Percentiles rank a stretch among this genome's conserved stretches.
These are phyloP conservation scores for Rhizopus arrhizus DNA, from an alignment of 371 early-diverging fungal genomes.

Conservation along the genomic window DNA sequence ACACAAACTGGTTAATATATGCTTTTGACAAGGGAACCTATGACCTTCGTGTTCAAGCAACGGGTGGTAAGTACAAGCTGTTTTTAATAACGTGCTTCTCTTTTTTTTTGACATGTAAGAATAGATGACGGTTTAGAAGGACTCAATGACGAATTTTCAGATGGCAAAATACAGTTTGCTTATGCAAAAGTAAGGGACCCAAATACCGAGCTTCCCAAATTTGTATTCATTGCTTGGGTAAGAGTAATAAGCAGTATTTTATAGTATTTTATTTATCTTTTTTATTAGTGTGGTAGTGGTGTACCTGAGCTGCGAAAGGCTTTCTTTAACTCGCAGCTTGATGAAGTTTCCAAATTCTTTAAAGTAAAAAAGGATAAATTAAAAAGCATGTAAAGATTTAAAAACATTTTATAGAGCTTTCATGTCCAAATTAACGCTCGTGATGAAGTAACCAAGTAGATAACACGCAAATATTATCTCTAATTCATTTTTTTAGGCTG, in stretches of 20 bases:
- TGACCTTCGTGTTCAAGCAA: conserved; percentile 76
- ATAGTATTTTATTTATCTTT: background rate
- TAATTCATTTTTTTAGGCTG: conserved; percentile 46
- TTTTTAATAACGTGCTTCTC: background rate
- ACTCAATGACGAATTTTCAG: conserved; percentile 87
- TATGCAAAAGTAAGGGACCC: conserved; percentile 85
- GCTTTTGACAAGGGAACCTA: conserved; percentile 84
- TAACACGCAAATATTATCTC: background rate
- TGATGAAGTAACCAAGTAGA: conserved; percentile 50
- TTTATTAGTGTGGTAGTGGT: conserved; percentile 84
- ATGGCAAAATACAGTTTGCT: conserved; percentile 89
- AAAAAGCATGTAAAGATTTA: background rate
- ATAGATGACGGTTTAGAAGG: conserved; percentile 82
- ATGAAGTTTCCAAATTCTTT: conserved; percentile 77
- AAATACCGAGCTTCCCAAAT: conserved; percentile 84
- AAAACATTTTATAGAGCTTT: conserved; percentile 60
- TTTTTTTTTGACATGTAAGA: conserved; percentile 1
- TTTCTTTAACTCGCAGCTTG: conserved; percentile 80
- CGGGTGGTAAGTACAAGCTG: conserved; percentile 55
- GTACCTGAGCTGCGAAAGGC: conserved; percentile 92
- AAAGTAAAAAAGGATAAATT: conserved; percentile 53
- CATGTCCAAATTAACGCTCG: conserved; percentile 93
- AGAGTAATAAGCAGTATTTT: conserved; percentile 1
- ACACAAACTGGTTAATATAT: conserved; percentile 78
- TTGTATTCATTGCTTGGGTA: conserved; percentile 93